phyloP scores from a whole-genome alignment of 2,329 filamentous ascomycete species.

The Colletotrichum euphorbiae region DNA sequence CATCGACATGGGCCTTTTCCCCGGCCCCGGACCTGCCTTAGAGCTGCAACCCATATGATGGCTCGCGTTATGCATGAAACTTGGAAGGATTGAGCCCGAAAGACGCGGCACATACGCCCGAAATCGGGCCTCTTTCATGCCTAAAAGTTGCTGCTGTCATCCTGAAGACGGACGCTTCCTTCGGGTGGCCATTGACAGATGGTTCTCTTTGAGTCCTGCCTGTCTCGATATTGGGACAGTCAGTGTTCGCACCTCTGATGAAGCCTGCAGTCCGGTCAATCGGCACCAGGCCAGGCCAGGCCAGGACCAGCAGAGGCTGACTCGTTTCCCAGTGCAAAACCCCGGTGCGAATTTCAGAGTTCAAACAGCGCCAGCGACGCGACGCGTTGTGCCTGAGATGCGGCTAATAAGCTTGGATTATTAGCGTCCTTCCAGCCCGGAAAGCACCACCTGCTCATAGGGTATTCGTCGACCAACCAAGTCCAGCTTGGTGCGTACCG shows the following conservation, averaged over 20 bases:
- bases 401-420: conserved; percentile 37
- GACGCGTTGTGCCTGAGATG: no score
- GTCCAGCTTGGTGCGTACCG: conserved; percentile 9
- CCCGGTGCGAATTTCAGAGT: no score
- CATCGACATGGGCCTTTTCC: not conserved
- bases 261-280: conserved; percentile 2
- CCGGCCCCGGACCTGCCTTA: conserved; percentile 1
- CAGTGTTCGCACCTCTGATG: not conserved
- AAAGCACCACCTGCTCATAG: conserved; percentile 3
- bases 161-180: not conserved
- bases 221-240: not conserved
- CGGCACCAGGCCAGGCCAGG: conserved; percentile 1
- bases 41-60: no score
- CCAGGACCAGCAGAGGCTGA: no score
- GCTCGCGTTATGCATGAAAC: no score
- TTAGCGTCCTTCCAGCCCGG: conserved; percentile 33
- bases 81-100: not conserved
- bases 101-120: conserved; percentile 8
- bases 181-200: conserved; percentile 11
- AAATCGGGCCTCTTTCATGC: conserved; percentile 18
- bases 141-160: conserved; percentile 3
- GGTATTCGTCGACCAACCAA: conserved; percentile 8
- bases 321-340: no score
- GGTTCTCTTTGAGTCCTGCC: not conserved
- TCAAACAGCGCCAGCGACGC: no score